phyloP scores from a whole-genome alignment of 2,329 filamentous ascomycete species.

The Hymenoscyphus fraxineus region DNA sequence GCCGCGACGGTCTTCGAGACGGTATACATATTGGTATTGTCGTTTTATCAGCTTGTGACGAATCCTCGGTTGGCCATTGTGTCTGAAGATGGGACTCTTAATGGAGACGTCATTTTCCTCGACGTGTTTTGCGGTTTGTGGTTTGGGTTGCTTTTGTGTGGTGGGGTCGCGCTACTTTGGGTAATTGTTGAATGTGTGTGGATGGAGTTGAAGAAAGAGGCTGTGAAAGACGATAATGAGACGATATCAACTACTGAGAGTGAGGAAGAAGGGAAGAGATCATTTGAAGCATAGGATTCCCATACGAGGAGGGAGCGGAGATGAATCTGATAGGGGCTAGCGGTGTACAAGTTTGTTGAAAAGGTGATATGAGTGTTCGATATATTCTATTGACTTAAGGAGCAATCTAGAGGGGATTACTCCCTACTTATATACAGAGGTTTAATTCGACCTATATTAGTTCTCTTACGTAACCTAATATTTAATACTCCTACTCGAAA shows the following conservation, averaged over 20 bases:
- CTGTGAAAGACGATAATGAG: background rate
- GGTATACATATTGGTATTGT: background rate
- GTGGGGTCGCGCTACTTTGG: background rate
- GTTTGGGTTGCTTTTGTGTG: background rate
- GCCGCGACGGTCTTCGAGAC: background rate
- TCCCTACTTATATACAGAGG: too few species aligned
- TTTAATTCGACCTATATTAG: too few species aligned
- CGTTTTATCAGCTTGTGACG: background rate
- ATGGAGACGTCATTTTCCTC: background rate
- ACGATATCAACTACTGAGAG: background rate
- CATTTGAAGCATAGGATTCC: background rate
- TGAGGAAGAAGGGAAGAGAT: background rate
- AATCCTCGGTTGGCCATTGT: background rate
- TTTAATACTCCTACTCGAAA: too few species aligned
- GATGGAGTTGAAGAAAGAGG: background rate
- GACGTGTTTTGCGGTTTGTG: background rate
- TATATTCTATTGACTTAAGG: too few species aligned
- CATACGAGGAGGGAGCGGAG: background rate
- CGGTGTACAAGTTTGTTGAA: too few species aligned
- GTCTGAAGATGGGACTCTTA: background rate
- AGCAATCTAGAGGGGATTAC: too few species aligned
- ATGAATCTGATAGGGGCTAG: too few species aligned
- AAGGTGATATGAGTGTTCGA: too few species aligned
- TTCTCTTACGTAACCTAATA: too few species aligned
- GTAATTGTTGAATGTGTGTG: background rate